Evolutionary conservation across 352 stramenopile species (phyloP).

Genomic region (Plasmopara viticola): DNA sequence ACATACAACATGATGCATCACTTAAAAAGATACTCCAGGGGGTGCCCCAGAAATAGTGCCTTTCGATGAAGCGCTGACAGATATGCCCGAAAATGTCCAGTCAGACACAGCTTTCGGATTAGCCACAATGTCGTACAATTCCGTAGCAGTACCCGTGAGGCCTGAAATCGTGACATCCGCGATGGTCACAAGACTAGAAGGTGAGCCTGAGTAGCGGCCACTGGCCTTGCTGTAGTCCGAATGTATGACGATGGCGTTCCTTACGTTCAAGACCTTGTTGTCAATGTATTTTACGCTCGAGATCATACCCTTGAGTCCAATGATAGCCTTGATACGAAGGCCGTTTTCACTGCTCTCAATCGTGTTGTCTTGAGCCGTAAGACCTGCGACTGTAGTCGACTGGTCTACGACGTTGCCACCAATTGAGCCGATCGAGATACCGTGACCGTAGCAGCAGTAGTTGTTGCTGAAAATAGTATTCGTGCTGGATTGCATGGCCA

Average conservation of each 20-base stretch:
- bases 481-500: too few species aligned
- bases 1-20: too few species aligned
- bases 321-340: slow-evolving; percentile 20
- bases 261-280: slow-evolving; percentile 9
- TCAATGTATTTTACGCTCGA: slow-evolving; percentile 7
- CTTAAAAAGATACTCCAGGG: too few species aligned
- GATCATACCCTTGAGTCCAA: slow-evolving; percentile 12
- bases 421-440: too few species aligned
- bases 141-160: slow-evolving; percentile 7
- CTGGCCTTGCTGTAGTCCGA: slow-evolving; percentile 9
- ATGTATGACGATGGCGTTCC: slow-evolving; percentile 8
- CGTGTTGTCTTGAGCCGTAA: too few species aligned
- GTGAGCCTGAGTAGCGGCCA: slow-evolving; percentile 6
- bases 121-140: slow-evolving; percentile 23
- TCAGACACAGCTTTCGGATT: slow-evolving; percentile 7
- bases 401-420: too few species aligned
- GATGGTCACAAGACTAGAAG: slow-evolving; percentile 21
- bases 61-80: too few species aligned
- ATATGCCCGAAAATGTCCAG: too few species aligned
- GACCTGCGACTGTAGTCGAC: too few species aligned
- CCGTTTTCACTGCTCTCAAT: not conserved
- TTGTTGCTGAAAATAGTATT: too few species aligned
- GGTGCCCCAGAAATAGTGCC: too few species aligned
- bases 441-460: too few species aligned
- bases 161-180: slow-evolving; percentile 19